Percentiles rank a stretch among this genome's conserved stretches.
phyloP scores from a whole-genome alignment of 2,329 filamentous ascomycete genomes.

The Fusarium buharicum region DNA sequence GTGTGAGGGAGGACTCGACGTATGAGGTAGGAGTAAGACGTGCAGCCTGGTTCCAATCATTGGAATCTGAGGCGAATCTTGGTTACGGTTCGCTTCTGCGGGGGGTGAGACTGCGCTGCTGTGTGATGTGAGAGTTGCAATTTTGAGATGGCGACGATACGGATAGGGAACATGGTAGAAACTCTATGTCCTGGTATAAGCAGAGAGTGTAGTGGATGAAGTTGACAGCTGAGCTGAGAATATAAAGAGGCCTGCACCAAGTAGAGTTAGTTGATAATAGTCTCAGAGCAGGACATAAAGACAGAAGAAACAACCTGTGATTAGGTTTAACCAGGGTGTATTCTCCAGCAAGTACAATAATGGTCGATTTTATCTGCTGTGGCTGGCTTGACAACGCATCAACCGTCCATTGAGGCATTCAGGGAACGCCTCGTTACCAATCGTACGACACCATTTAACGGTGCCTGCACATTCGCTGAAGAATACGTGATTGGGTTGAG shows the following conservation, averaged over 20 bases:
- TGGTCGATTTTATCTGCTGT: slow-evolving; percentile 20
- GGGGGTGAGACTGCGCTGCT: slow-evolving; percentile 34
- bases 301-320: not conserved
- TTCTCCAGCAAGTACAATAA: too few species aligned
- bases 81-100: slow-evolving; percentile 22
- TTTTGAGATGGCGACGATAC: not conserved
- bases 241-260: too few species aligned
- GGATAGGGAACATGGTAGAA: not conserved
- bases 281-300: not conserved
- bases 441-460: slow-evolving; percentile 39
- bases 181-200: not conserved
- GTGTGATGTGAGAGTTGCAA: slow-evolving; percentile 29
- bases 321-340: too few species aligned
- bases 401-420: slow-evolving; percentile 36
- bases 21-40: slow-evolving; percentile 16
- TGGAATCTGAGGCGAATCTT: slow-evolving; percentile 32
- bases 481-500: slow-evolving; percentile 17
- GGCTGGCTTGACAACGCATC: slow-evolving; percentile 43
- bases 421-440: slow-evolving; percentile 28
- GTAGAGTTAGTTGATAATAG: not conserved
- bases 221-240: too few species aligned
- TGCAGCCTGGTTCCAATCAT: slow-evolving; percentile 39
- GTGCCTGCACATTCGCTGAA: slow-evolving; percentile 5
- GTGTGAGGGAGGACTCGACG: slow-evolving; percentile 12
- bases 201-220: too few species aligned